phyloP scores from a whole-genome alignment of 1,284 basidiomycete species.

The Ceratorhiza oryzae-sativae region DNA sequence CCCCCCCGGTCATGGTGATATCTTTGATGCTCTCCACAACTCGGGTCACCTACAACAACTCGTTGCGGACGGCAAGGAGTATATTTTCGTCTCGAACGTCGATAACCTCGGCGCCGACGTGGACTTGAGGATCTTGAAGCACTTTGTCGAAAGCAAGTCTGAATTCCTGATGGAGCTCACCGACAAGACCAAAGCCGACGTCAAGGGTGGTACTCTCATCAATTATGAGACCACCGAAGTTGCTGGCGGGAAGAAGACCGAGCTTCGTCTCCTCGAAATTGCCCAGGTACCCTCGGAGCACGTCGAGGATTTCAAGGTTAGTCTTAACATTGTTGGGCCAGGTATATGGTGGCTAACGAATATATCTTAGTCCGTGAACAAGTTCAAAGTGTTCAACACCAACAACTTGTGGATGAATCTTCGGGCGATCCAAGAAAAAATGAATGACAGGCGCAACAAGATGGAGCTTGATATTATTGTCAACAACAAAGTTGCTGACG shows the following conservation, averaged over 20 bases:
- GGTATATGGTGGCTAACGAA: too few relatives aligned
- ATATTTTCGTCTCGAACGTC: slow-evolving; percentile 99
- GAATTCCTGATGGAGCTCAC: slow-evolving; percentile 99
- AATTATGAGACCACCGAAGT: too few relatives aligned
- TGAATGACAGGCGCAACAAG: slow-evolving; percentile 76
- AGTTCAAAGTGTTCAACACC: slow-evolving; percentile 95
- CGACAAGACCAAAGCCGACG: slow-evolving; percentile 99
- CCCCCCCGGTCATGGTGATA: slow-evolving; percentile 98
- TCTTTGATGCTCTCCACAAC: slow-evolving; percentile 93
- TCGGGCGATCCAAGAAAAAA: slow-evolving; percentile 66
- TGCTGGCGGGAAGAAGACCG: too few relatives aligned
- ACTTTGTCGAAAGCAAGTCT: slow-evolving; percentile 87
- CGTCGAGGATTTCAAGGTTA: slow-evolving; percentile 96
- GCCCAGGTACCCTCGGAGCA: slow-evolving; percentile 99
- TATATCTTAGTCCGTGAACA: slow-evolving; percentile 70
- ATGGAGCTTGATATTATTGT: slow-evolving; percentile 95
- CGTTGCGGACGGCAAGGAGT: slow-evolving; percentile 95
- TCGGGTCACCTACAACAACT: slow-evolving; percentile 97
- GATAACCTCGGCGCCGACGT: slow-evolving; percentile 99
- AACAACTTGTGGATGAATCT: slow-evolving; percentile 99
- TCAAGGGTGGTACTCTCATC: slow-evolving; percentile 99
- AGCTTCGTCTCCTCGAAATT: slow-evolving; percentile 95
- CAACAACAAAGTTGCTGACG: slow-evolving; percentile 91
- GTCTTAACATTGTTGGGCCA: too few relatives aligned
- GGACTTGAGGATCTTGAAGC: slow-evolving; percentile 83